Evolutionary conservation across 169 alveolate genomes (phyloP).

Genomic region (Plasmodium vivax): DNA sequence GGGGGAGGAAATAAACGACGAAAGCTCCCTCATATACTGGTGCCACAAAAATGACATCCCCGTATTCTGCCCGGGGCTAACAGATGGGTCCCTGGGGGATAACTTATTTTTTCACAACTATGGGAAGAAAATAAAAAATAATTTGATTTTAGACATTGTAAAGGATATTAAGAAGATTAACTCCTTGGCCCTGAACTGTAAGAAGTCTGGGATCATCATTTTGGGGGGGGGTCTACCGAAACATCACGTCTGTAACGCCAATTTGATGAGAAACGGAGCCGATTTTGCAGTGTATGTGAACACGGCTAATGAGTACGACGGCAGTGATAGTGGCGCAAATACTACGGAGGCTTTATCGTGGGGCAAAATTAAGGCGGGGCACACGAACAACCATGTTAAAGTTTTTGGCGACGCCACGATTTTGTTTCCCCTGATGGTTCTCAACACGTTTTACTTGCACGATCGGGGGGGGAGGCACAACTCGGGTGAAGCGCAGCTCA

Average conservation of each 20-base stretch:
- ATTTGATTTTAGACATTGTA: constrained; percentile 94
- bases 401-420: constrained; percentile 96
- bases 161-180: constrained; percentile 95
- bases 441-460: constrained; percentile 92
- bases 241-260: constrained; percentile 99
- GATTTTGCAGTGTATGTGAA: constrained; percentile 98
- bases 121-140: constrained; percentile 80
- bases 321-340: constrained; percentile 99
- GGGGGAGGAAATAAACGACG: constrained; percentile 97
- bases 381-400: constrained; percentile 95
- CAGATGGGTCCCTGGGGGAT: constrained; percentile 99
- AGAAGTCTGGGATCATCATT: constrained; percentile 96
- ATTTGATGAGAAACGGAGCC: constrained; percentile 99
- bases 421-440: constrained; percentile 96
- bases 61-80: constrained; percentile 99
- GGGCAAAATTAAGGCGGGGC: constrained; percentile 97
- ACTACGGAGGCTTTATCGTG: constrained; percentile 99
- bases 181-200: constrained; percentile 93
- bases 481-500: neutral
- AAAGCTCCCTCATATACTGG: constrained; percentile 97
- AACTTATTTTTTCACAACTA: constrained; percentile 92
- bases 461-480: neutral
- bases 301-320: constrained; percentile 98
- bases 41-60: constrained; percentile 98
- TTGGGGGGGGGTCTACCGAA: constrained; percentile 99